Evolutionary conservation across 352 stramenopile species (phyloP), one percentile per base, ranked within the genome.

Genomic region (Globisporangium recalcitrans): DNA sequence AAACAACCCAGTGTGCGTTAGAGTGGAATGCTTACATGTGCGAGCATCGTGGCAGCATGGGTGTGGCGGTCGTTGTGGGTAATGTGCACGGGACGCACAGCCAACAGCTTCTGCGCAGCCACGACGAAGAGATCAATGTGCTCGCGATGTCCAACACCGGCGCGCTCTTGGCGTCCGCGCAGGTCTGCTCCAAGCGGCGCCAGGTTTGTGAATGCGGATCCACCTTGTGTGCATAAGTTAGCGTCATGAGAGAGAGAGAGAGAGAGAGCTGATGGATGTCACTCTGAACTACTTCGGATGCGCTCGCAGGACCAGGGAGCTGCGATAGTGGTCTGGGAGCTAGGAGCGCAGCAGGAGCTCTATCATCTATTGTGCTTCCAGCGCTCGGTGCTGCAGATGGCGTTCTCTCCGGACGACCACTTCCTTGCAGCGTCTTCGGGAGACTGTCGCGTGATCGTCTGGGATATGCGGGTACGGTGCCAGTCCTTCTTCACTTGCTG

Each of bases 321-420:
- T 16, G 64, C 47, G n/a, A 69, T 84, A 21, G 67, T 84, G 16
- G 69, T 80, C 16, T 87, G 78, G 77, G 73, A 88, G 36, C 69
- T 91, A 0, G 51, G 63, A 1, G 63, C 61, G 1, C 68, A 70
- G 14, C 64, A 70, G 4, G 74, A 85, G 51, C 60, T 86, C 32
- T 88, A 88, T 51, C 74, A 65, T 4, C 67, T 92, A 3, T 64
- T 72, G 19, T 77, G 80, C 1, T 92, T 92, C 62, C 77, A 79
- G 29, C 78, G 74, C 14, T 70, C 75, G 1, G 79, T 92, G 52
- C 57, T 88, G 26, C 80, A 88, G 60, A 75, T 90, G 53, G 72
- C 77, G 1, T 92, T 91, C 59, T 93, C 81, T 9, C 81, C 80
- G 1, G 83, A 93, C 58, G 80, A 93, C 48, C 80, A 88, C 47